phyloP scores from a whole-genome alignment of 2,329 filamentous ascomycete species.

The Diaporthe ampelina region DNA sequence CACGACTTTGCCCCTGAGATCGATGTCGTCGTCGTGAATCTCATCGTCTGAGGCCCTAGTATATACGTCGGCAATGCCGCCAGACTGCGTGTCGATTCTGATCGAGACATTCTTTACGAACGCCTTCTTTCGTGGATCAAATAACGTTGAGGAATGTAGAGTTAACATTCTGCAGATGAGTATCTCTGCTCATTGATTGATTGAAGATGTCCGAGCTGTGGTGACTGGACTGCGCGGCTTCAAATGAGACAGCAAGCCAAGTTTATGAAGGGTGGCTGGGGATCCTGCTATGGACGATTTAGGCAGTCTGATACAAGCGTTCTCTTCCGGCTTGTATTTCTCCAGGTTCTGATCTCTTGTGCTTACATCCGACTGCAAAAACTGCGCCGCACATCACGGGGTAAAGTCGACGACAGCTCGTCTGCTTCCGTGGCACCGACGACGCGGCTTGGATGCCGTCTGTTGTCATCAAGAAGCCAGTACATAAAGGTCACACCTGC shows the following conservation, averaged over 20 bases:
- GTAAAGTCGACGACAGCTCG: too few species aligned
- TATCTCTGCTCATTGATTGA: constrained; percentile 34
- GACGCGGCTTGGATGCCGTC: not conserved
- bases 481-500: too few species aligned
- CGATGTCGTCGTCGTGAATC: constrained; percentile 58
- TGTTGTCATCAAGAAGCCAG: too few species aligned
- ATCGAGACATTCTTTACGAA: constrained; percentile 59
- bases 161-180: constrained; percentile 44
- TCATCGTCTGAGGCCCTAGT: constrained; percentile 46
- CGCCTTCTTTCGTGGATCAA: constrained; percentile 59
- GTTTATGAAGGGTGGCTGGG: not conserved
- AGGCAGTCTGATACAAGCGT: not conserved
- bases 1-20: constrained; percentile 66
- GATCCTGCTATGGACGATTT: not conserved
- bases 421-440: too few species aligned
- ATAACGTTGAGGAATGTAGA: constrained; percentile 62
- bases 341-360: too few species aligned
- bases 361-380: not conserved
- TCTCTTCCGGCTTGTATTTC: too few species aligned
- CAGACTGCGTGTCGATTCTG: constrained; percentile 54
- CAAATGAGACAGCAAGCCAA: not conserved
- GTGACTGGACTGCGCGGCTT: not conserved
- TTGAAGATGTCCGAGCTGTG: not conserved
- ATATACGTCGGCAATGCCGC: constrained; percentile 56
- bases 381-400: not conserved